Percentiles rank a stretch among this genome's conserved stretches.
Evolutionary conservation across 1,139 yeast species (phyloP).

Genomic region (Scheffersomyces insectosa): DNA sequence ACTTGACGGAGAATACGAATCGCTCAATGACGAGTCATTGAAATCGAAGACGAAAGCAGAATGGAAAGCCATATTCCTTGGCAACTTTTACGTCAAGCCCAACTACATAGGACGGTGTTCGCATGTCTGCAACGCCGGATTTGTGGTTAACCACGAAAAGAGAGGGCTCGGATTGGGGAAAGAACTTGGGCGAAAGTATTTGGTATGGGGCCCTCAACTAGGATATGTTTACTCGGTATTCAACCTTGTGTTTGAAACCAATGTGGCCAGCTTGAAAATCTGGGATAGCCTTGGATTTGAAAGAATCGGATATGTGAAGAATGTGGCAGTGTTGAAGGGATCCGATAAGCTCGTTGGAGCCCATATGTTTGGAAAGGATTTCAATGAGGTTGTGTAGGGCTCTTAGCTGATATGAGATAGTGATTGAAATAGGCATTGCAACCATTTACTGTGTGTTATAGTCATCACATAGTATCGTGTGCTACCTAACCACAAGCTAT

Average conservation of each 20-base stretch:
- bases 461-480: too few species aligned
- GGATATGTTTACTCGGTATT: conserved; percentile 82
- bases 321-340: conserved; percentile 68
- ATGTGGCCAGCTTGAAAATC: conserved; percentile 62
- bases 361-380: conserved; percentile 60
- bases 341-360: conserved; percentile 65
- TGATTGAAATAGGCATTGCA: too few species aligned
- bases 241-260: conserved; percentile 75
- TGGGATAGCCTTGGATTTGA: conserved; percentile 81
- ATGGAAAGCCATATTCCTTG: conserved; percentile 53
- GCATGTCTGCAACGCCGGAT: conserved; percentile 81
- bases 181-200: conserved; percentile 59
- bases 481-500: too few species aligned
- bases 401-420: too few species aligned
- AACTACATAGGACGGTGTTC: conserved; percentile 77
- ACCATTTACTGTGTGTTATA: too few species aligned
- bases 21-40: conserved; percentile 13
- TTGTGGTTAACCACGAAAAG: conserved; percentile 54
- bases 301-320: conserved; percentile 65
- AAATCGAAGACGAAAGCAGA: conserved; percentile 16
- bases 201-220: conserved; percentile 64
- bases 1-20: conserved; percentile 35
- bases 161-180: conserved; percentile 68
- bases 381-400: conserved; percentile 15
- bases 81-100: conserved; percentile 75